Evolutionary conservation across 441 rosid species (phyloP).

Genomic region (Viola pubescens): DNA sequence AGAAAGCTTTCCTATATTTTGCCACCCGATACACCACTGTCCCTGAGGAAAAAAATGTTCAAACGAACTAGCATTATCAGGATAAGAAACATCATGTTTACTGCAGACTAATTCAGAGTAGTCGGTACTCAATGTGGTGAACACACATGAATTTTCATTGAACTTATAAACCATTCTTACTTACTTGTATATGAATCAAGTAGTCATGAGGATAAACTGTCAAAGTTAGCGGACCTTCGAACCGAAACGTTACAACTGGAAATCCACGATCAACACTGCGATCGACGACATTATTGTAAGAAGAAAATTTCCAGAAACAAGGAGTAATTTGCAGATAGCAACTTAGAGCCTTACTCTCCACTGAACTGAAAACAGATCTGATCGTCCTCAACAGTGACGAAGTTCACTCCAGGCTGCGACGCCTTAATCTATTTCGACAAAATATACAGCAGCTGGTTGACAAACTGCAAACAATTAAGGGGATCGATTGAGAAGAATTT

Average conservation of each 20-base stretch:
- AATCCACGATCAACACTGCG: conserved; percentile 73
- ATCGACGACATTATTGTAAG: too few relatives aligned
- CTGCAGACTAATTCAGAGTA: too few relatives aligned
- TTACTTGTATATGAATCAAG: conserved; percentile 54
- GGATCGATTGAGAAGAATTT: not conserved
- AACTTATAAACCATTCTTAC: conserved; percentile 12
- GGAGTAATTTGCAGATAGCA: conserved; percentile 8
- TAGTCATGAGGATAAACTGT: conserved; percentile 66
- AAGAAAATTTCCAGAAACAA: not conserved
- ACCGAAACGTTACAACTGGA: conserved; percentile 62
- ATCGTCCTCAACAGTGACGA: conserved; percentile 55
- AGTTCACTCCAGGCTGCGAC: conserved; percentile 39
- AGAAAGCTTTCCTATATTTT: too few relatives aligned
- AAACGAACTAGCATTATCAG: too few relatives aligned
- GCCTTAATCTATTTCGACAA: conserved; percentile 41
- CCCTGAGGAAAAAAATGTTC: too few relatives aligned
- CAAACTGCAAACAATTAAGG: not conserved
- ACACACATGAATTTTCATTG: too few relatives aligned
- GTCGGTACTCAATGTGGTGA: too few relatives aligned
- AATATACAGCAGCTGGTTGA: not conserved
- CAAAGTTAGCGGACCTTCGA: conserved; percentile 54
- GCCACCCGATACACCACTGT: too few relatives aligned
- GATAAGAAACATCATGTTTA: too few relatives aligned
- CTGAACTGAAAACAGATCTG: conserved; percentile 55
- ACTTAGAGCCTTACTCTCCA: conserved; percentile 43